Evolutionary conservation across 371 early-diverging fungal genomes (phyloP), one percentile per base, ranked within the genome.

Genomic region (Nosema muscidifuracis): DNA sequence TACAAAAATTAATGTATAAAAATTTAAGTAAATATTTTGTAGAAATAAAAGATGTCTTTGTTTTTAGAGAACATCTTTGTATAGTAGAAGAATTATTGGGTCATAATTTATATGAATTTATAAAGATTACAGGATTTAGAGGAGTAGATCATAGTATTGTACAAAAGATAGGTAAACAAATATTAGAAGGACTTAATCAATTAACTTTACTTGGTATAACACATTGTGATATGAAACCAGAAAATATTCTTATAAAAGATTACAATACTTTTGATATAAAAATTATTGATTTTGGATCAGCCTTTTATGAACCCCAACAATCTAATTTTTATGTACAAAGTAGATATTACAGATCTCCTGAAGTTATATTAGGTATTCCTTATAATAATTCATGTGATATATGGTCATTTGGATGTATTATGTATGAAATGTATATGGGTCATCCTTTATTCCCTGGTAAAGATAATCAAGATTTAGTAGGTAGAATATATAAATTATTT

Each of bases 211-310:
- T 91, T 1, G 86, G 87, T 36, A 88, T 95, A 60, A 92, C 94
- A 56, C 97, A 97, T 79, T 91, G 94, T 65, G 97, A 97, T 82
- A 85, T 97, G 58, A 97, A 97, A 82, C 96, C 97, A 0, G 95
- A 93, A 78, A 94, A 95, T 79, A 90, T 94, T 38, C 65, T 96
- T 63, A 82, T 95, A n/a, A 53, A 26, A n/a, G 31, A 69, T 28
- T 55, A 31, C 47, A 86, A 89, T 72, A 85, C 87, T 24, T 88
- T 92, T 0, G 85, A 86, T 18, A 87, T 95, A 77, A 97, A 95
- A 79, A 89, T 97, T 15, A 92, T 95, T 65, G 97, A 97, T 85
- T 95, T 92, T 85, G 95, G 97, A 22, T 91, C 91, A 0, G 93
- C 96, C 0, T 91, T 91, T 69, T 87, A 89, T 65, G 89, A 89